A percentile compares a stretch with the other conserved stretches of the same genome.
phyloP scores from a whole-genome alignment of 2,329 filamentous ascomycete species.

The Macroventuria anomochaeta region DNA sequence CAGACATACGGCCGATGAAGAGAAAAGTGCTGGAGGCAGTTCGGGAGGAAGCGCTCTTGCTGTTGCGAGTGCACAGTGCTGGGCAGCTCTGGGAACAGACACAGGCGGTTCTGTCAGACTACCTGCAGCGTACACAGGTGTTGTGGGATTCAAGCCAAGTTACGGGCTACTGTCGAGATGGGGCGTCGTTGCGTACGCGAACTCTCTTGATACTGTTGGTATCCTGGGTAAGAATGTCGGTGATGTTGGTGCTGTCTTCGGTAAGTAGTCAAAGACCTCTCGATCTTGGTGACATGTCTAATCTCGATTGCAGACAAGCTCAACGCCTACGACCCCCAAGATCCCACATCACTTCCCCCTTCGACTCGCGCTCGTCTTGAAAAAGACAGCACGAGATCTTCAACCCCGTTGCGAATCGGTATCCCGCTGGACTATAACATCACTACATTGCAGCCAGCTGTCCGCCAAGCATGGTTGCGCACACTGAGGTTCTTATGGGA shows the following conservation, averaged over 20 bases:
- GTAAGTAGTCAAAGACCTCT: constrained; percentile 19
- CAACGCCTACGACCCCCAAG: constrained; percentile 68
- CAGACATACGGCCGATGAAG: constrained; percentile 54
- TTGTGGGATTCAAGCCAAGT: constrained; percentile 87
- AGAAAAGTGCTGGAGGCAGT: constrained; percentile 59
- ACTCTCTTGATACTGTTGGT: constrained; percentile 90
- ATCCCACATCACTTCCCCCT: constrained; percentile 74
- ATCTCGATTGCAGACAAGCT: constrained; percentile 52
- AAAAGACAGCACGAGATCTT: neutral
- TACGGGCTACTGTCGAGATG: constrained; percentile 86
- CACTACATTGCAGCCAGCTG: constrained; percentile 71
- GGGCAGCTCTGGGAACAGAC: constrained; percentile 84
- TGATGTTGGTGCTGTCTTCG: constrained; percentile 55
- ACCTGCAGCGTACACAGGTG: constrained; percentile 84
- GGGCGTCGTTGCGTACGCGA: constrained; percentile 90
- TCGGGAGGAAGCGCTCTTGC: constrained; percentile 93
- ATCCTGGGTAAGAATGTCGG: constrained; percentile 67
- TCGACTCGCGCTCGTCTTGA: constrained; percentile 59
- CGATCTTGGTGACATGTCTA: neutral
- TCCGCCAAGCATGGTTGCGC: constrained; percentile 73
- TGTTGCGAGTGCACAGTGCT: constrained; percentile 69
- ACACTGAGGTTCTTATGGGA: constrained; percentile 66
- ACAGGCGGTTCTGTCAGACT: constrained; percentile 89
- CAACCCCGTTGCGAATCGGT: constrained; percentile 56
- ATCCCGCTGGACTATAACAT: constrained; percentile 85